phyloP scores from a whole-genome alignment of 1,284 basidiomycete species.

The Cronartium ribicola region DNA sequence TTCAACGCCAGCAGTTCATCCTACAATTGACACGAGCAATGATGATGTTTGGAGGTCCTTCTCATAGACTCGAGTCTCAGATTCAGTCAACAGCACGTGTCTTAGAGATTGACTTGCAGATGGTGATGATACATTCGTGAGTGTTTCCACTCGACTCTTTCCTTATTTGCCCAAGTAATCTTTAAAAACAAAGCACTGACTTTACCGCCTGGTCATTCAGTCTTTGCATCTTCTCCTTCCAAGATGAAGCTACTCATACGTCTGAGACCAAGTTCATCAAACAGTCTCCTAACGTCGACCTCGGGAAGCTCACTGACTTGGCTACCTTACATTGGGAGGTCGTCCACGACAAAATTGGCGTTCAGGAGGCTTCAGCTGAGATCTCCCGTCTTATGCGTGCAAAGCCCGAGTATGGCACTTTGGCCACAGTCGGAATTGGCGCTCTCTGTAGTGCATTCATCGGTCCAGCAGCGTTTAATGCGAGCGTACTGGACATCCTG shows the following conservation, averaged over 20 bases:
- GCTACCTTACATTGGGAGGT: conserved; percentile 80
- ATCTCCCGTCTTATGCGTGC: conserved; percentile 73
- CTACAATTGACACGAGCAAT: conserved; percentile 80
- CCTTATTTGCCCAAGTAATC: background rate
- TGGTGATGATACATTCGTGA: conserved; percentile 64
- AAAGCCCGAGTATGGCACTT: conserved; percentile 58
- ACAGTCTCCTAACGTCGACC: conserved; percentile 68
- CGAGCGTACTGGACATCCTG: conserved; percentile 74
- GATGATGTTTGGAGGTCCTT: conserved; percentile 95
- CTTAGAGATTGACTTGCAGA: conserved; percentile 74
- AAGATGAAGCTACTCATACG: conserved; percentile 76
- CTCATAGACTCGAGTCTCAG: conserved; percentile 79
- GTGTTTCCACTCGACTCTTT: background rate
- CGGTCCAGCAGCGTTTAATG: conserved; percentile 62
- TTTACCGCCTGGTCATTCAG: conserved; percentile 4
- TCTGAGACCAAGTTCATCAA: conserved; percentile 67
- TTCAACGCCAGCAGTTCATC: conserved; percentile 82
- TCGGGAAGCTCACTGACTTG: conserved; percentile 68
- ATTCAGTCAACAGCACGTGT: conserved; percentile 79
- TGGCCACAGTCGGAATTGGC: conserved; percentile 69
- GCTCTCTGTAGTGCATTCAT: conserved; percentile 78
- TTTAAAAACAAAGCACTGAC: background rate
- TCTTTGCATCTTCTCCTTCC: conserved; percentile 59
- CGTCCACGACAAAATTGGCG: conserved; percentile 78
- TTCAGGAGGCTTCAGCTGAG: conserved; percentile 68